These are phyloP conservation scores for Bryoerythrophyllum caledonicum DNA, from an alignment of 225 moss, liverwort and hornwort species.

Conservation along the genomic window DNA sequence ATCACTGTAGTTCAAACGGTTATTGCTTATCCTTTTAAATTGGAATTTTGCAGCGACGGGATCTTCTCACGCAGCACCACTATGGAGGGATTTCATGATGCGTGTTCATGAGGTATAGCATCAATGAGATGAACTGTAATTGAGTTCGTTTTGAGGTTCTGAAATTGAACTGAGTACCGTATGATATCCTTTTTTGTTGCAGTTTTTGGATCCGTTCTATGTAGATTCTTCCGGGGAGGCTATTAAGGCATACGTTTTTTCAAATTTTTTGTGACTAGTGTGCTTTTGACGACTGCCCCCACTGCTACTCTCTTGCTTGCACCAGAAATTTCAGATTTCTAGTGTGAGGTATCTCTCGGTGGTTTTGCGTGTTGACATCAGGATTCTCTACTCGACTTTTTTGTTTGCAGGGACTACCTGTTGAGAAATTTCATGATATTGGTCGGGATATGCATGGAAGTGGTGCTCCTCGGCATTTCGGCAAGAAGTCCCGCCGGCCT, in stretches of 20 bases:
- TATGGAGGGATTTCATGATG: conserved; percentile 92
- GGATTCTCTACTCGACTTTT: background rate
- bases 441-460: conserved; percentile 72
- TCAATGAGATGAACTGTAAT: conserved; percentile 2
- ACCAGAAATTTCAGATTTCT: background rate
- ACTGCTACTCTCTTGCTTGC: background rate
- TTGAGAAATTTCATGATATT: conserved; percentile 79
- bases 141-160: background rate
- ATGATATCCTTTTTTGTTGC: background rate
- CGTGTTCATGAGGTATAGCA: conserved; percentile 71
- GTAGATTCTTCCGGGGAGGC: background rate
- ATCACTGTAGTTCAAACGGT: conserved; percentile 5
- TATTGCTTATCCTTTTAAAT: conserved; percentile 17
- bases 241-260: background rate
- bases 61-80: conserved; percentile 90
- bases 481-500: conserved; percentile 67
- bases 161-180: background rate
- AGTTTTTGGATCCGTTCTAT: background rate
- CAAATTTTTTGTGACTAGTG: background rate
- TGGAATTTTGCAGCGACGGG: conserved; percentile 68
- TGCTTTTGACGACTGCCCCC: background rate
- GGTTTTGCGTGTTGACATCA: conserved; percentile 3
- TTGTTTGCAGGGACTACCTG: conserved; percentile 65
- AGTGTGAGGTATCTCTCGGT: background rate
- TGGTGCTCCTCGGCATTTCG: conserved; percentile 65